These are phyloP conservation scores for Penicillium argentinense DNA, from an alignment of 495 filamentous ascomycete genomes.

Conservation along the genomic window DNA sequence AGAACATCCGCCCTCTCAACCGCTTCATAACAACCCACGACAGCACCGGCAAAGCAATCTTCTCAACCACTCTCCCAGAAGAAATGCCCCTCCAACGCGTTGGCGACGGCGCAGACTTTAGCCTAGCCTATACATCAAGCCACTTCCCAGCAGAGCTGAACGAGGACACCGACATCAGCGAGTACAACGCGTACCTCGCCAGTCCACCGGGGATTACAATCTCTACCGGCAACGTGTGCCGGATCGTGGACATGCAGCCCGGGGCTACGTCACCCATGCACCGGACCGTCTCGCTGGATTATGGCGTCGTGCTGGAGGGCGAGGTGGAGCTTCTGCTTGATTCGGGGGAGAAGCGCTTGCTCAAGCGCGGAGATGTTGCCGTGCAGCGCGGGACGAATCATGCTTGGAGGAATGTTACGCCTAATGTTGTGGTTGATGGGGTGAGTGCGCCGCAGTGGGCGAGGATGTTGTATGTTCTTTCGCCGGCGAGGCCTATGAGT, in stretches of 20 bases:
- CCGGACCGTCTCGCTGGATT: slow-evolving; percentile 69
- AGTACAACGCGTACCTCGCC: slow-evolving; percentile 35
- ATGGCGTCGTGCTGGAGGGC: slow-evolving; percentile 72
- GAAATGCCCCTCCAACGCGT: slow-evolving; percentile 23
- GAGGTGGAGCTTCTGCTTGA: slow-evolving; percentile 72
- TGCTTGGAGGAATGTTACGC: slow-evolving; percentile 39
- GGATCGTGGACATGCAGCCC: slow-evolving; percentile 65
- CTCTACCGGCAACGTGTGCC: slow-evolving; percentile 48
- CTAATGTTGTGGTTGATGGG: slow-evolving; percentile 21
- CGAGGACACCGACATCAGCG: slow-evolving; percentile 44
- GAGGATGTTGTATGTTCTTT: slow-evolving; percentile 58
- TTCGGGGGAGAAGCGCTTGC: slow-evolving; percentile 55
- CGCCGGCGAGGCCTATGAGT: slow-evolving; percentile 38
- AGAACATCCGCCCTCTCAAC: slow-evolving; percentile 34
- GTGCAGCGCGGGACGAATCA: slow-evolving; percentile 57
- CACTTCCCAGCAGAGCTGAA: slow-evolving; percentile 52
- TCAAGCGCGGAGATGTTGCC: slow-evolving; percentile 70
- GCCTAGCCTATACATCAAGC: slow-evolving; percentile 52
- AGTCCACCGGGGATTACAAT: slow-evolving; percentile 48
- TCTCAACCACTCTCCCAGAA: slow-evolving; percentile 26
- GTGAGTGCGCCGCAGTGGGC: slow-evolving; percentile 37
- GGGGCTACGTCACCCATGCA: slow-evolving; percentile 65
- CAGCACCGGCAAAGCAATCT: slow-evolving; percentile 31
- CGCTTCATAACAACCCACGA: slow-evolving; percentile 44
- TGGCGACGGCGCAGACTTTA: slow-evolving; percentile 27